phyloP scores from a whole-genome alignment of 2,329 filamentous ascomycete genomes.

The Grosmannia serpens region DNA sequence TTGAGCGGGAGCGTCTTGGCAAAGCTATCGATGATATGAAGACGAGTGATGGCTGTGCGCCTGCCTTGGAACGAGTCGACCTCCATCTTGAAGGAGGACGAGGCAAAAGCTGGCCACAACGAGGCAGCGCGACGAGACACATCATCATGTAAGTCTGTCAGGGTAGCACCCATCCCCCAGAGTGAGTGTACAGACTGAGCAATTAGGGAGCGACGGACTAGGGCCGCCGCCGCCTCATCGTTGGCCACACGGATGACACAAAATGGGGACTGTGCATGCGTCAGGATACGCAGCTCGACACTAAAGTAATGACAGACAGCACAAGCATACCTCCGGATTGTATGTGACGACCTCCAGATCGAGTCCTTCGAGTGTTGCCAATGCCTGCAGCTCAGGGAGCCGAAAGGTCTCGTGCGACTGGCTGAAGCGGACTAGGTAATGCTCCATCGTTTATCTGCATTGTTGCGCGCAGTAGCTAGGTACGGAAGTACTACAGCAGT shows the following conservation, averaged over 20 bases:
- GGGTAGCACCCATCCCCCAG: constrained; percentile 63
- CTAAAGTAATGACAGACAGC: not conserved
- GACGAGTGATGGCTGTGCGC: constrained; percentile 49
- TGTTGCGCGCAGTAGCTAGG: not conserved
- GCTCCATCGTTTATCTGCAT: not conserved
- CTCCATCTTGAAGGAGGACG: constrained; percentile 67
- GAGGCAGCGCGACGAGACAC: constrained; percentile 47
- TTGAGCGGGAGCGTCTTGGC: constrained; percentile 58
- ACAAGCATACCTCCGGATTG: constrained; percentile 51
- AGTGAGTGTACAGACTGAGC: constrained; percentile 77
- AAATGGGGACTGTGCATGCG: constrained; percentile 56
- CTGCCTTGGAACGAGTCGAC: constrained; percentile 75
- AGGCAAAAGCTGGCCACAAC: constrained; percentile 55
- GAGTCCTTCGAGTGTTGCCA: constrained; percentile 58
- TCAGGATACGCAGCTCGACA: not conserved
- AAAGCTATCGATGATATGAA: constrained; percentile 73
- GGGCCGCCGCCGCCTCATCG: constrained; percentile 47
- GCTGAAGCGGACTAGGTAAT: constrained; percentile 75
- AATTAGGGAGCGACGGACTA: constrained; percentile 70
- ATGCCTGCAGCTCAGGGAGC: constrained; percentile 67
- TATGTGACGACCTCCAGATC: constrained; percentile 67
- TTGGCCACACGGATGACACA: constrained; percentile 64
- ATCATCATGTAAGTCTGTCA: constrained; percentile 56
- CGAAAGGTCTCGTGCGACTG: constrained; percentile 90
- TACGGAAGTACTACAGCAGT: not conserved